These are phyloP conservation scores for Botrytis hyacinthi DNA, from an alignment of 2,329 filamentous ascomycete species.

Conservation along the genomic window DNA sequence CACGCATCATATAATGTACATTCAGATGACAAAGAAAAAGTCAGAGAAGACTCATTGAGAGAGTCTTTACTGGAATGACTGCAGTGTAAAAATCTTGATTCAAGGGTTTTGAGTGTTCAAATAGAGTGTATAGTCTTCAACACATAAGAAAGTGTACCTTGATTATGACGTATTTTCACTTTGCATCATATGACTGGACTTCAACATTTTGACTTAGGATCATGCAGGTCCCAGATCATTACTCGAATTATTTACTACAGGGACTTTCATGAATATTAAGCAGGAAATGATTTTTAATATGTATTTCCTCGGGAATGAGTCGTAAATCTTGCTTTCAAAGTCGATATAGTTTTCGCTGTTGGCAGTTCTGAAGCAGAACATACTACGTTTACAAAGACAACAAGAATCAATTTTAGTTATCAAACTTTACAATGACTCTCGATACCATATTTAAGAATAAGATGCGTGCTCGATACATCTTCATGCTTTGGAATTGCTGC, in stretches of 20 bases:
- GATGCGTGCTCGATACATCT: background rate
- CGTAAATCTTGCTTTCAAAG: background rate
- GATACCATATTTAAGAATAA: background rate
- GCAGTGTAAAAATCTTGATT: background rate
- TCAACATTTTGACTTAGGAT: background rate
- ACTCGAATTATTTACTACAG: background rate
- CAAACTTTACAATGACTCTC: background rate
- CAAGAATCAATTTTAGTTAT: background rate
- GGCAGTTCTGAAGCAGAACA: background rate
- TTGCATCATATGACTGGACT: background rate
- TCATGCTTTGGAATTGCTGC: background rate
- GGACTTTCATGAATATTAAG: background rate
- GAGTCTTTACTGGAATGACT: background rate
- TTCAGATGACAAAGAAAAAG: background rate
- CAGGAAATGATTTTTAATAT: background rate
- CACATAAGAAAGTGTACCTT: background rate
- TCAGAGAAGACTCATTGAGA: background rate
- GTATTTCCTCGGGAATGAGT: background rate
- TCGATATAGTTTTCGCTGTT: background rate
- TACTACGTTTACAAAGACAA: background rate
- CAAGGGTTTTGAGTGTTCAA: background rate
- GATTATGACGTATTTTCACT: background rate
- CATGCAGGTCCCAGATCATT: background rate
- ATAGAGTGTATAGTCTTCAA: background rate
- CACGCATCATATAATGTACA: background rate